Conservation (phyloP, 768 basidiomycete species). For the Gymnopilus junonius region DNA sequence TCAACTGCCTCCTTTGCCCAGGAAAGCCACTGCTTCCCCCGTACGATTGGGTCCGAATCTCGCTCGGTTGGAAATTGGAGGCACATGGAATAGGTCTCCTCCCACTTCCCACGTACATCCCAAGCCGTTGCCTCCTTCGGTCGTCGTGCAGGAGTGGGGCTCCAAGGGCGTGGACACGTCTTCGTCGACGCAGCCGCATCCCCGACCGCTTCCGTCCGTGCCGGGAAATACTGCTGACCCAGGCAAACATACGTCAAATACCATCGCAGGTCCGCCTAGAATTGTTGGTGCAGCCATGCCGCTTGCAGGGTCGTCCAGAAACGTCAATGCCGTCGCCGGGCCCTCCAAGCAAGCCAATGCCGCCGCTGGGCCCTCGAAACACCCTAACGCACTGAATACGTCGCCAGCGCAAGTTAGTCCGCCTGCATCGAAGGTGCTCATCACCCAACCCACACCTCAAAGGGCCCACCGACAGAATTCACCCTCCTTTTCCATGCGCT, state of each 20-base stretch:
- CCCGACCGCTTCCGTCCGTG: slow-evolving; percentile 28
- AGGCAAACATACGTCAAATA: not conserved
- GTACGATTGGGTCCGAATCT: slow-evolving; percentile 28
- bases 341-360: slow-evolving; percentile 9
- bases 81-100: slow-evolving; percentile 15
- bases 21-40: slow-evolving; percentile 29
- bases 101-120: slow-evolving; percentile 16
- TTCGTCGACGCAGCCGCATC: slow-evolving; percentile 3
- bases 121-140: slow-evolving; percentile 23
- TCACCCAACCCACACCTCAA: slow-evolving; percentile 20
- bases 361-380: not conserved
- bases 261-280: slow-evolving; percentile 12
- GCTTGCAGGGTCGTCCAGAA: not conserved
- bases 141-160: slow-evolving; percentile 25
- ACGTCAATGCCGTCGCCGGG: slow-evolving; percentile 6
- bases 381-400: not conserved
- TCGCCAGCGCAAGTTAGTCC: slow-evolving; percentile 6
- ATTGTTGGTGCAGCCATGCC: slow-evolving; percentile 3
- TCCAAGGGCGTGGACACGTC: not conserved
- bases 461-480: slow-evolving; percentile 17
- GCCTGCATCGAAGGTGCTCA: slow-evolving; percentile 24
- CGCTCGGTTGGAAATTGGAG: slow-evolving; percentile 33
- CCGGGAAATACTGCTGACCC: slow-evolving; percentile 15
- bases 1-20: slow-evolving; percentile 25
- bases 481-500: slow-evolving; percentile 27